Conservation (phyloP, 176 grass and related monocot species). For the Phyllostachys edulis region DNA sequence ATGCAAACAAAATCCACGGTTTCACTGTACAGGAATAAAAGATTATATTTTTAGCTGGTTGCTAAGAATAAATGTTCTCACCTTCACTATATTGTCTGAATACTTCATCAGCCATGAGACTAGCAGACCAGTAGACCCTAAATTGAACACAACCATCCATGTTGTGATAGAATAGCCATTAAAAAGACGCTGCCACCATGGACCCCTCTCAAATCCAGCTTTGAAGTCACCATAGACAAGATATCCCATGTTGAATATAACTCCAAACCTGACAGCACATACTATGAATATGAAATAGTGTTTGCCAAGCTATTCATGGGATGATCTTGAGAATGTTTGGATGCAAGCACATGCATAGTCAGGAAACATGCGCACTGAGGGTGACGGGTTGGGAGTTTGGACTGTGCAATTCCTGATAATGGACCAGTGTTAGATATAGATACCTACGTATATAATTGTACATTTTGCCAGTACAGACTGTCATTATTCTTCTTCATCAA, state of each 20-base stretch:
- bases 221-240: slow-evolving; percentile 80
- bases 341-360: not conserved
- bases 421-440: slow-evolving; percentile 25
- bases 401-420: not conserved
- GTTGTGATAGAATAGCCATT: slow-evolving; percentile 84
- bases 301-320: not conserved
- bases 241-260: slow-evolving; percentile 88
- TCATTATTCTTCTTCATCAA: slow-evolving; percentile 99
- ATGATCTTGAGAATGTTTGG: not conserved
- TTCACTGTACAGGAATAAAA: slow-evolving; percentile 17
- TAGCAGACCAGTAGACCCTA: slow-evolving; percentile 86
- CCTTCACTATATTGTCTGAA: slow-evolving; percentile 98
- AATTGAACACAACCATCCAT: slow-evolving; percentile 96
- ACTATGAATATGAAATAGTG: slow-evolving; percentile 33
- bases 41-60: not conserved
- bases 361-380: not conserved
- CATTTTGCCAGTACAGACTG: slow-evolving; percentile 94
- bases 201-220: slow-evolving; percentile 83
- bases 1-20: not conserved
- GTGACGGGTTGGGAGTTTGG: not conserved
- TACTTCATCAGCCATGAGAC: slow-evolving; percentile 99
- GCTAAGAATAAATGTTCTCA: slow-evolving; percentile 28
- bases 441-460: slow-evolving; percentile 92
- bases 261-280: slow-evolving; percentile 67
- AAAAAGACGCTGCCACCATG: slow-evolving; percentile 82